Conservation (phyloP, 352 stramenopile genomes). For the Albugo laibachii region DNA sequence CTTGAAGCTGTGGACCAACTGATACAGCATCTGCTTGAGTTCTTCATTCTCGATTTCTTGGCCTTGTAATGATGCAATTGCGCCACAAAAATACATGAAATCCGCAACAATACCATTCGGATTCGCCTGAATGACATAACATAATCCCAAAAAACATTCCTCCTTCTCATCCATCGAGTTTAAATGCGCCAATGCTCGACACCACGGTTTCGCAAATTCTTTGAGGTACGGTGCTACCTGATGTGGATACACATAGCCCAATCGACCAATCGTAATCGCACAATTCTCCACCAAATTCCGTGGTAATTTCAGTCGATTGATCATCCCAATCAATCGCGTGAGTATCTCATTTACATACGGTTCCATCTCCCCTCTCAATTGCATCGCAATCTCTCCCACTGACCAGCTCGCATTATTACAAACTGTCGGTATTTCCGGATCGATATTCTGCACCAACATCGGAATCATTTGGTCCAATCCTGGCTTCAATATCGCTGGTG, state of each 20-base stretch:
- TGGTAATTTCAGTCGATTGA: slow-evolving; percentile 71
- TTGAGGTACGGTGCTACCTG: slow-evolving; percentile 57
- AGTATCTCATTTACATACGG: slow-evolving; percentile 61
- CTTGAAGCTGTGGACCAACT: slow-evolving; percentile 81
- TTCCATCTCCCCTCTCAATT: slow-evolving; percentile 67
- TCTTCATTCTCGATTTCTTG: slow-evolving; percentile 54
- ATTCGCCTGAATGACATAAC: slow-evolving; percentile 83
- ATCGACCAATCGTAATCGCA: slow-evolving; percentile 76
- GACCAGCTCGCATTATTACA: slow-evolving; percentile 88
- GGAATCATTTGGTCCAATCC: slow-evolving; percentile 55
- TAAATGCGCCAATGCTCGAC: slow-evolving; percentile 65
- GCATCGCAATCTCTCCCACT: slow-evolving; percentile 76
- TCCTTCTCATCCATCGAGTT: slow-evolving; percentile 75
- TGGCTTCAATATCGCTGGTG: slow-evolving; percentile 41
- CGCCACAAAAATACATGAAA: slow-evolving; percentile 82
- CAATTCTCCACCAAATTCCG: slow-evolving; percentile 80
- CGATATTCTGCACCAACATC: slow-evolving; percentile 77
- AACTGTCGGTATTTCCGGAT: slow-evolving; percentile 70
- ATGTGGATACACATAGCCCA: slow-evolving; percentile 74
- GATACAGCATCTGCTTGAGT: slow-evolving; percentile 71
- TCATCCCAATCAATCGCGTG: slow-evolving; percentile 58
- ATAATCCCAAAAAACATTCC: slow-evolving; percentile 77
- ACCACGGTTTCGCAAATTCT: slow-evolving; percentile 81
- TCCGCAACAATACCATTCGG: slow-evolving; percentile 71
- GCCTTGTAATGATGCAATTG: slow-evolving; percentile 70